phyloP scores from a whole-genome alignment of 2,329 filamentous ascomycete genomes.

The Alternaria dauci region DNA sequence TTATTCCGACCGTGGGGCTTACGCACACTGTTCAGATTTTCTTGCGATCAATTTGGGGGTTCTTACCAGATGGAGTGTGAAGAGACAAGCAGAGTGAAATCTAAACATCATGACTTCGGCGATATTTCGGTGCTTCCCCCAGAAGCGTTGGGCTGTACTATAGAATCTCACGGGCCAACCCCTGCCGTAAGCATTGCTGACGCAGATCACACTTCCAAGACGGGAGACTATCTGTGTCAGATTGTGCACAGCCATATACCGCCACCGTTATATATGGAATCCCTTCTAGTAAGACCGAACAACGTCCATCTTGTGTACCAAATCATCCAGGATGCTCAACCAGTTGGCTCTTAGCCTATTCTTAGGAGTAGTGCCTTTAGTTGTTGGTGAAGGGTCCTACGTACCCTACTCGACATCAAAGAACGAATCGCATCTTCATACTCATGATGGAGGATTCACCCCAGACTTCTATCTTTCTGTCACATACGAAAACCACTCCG shows the following conservation, averaged over 20 bases:
- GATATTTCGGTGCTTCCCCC: not conserved
- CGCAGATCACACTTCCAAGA: not conserved
- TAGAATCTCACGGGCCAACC: not conserved
- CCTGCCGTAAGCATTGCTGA: conserved; percentile 5
- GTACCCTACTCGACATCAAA: not conserved
- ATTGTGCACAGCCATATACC: conserved; percentile 2
- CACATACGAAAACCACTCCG: conserved; percentile 52
- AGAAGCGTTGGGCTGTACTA: conserved; percentile 1
- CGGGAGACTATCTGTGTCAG: not conserved
- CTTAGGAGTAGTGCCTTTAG: not conserved
- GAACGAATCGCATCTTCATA: not conserved
- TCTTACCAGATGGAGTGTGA: not conserved
- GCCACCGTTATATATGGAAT: conserved; percentile 1
- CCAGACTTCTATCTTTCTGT: conserved; percentile 61
- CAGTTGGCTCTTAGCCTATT: conserved; percentile 3
- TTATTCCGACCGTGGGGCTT: not conserved
- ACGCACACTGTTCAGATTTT: not conserved
- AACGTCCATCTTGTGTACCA: not conserved
- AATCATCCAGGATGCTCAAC: conserved; percentile 5
- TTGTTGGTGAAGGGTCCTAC: not conserved
- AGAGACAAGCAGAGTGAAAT: not conserved
- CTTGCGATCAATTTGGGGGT: not conserved
- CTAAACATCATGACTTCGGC: not conserved
- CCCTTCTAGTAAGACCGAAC: not conserved
- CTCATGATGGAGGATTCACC: conserved; percentile 30